These are phyloP conservation scores for Suaeda aralocaspica DNA, from an alignment of 148 eudicot genomes.

Conservation along the genomic window DNA sequence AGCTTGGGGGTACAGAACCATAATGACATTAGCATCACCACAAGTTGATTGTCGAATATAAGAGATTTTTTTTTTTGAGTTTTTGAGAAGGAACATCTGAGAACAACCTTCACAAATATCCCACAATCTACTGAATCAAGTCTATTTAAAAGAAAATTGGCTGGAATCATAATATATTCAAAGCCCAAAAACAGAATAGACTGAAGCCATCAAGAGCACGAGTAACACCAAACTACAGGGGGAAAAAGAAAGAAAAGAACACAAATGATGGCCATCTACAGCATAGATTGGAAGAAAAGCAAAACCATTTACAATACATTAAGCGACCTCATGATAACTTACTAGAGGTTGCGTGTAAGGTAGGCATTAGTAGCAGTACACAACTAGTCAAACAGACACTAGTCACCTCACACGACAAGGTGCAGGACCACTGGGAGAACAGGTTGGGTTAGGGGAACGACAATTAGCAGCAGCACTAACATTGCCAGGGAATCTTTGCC, in stretches of 20 bases:
- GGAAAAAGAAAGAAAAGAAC: neutral
- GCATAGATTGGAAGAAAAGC: conserved; percentile 10
- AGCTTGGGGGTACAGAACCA: no score
- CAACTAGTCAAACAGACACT: conserved; percentile 11
- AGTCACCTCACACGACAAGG: conserved; percentile 85
- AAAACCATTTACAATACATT: conserved; percentile 27
- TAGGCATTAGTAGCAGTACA: conserved; percentile 19
- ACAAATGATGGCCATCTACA: neutral
- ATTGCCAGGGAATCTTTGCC: conserved; percentile 40
- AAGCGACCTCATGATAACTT: conserved; percentile 12
- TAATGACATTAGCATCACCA: no score
- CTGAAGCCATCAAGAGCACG: no score
- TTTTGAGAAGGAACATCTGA: no score
- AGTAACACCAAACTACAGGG: neutral
- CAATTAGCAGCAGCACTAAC: conserved; percentile 52
- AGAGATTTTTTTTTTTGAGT: no score
- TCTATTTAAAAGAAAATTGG: no score
- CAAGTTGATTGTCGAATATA: no score
- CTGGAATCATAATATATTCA: no score
- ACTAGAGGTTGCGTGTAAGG: conserved; percentile 8
- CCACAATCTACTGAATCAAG: no score
- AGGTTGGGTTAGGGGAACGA: conserved; percentile 64
- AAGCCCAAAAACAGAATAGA: no score
- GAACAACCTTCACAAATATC: no score
- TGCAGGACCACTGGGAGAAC: conserved; percentile 76